phyloP scores from a whole-genome alignment of 306 rosid genomes.

The Myrica gale region DNA sequence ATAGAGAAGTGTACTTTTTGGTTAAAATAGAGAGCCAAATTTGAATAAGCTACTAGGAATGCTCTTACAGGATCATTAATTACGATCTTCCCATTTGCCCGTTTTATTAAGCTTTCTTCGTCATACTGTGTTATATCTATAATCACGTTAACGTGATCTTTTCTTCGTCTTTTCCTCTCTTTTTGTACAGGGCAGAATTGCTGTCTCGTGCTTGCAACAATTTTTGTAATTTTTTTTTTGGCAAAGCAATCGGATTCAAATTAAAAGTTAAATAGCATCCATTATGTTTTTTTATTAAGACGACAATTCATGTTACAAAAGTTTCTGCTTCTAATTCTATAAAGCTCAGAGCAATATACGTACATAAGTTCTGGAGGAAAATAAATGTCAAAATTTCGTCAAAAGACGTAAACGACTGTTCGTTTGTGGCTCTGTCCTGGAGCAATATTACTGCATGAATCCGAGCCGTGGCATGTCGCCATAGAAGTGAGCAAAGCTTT shows the following conservation, averaged over 20 bases:
- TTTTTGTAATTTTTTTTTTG: too few species aligned
- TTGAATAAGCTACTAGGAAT: too few species aligned
- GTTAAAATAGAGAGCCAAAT: too few species aligned
- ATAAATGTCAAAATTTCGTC: not conserved
- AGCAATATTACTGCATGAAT: not conserved
- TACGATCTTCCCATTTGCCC: too few species aligned
- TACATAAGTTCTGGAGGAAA: not conserved
- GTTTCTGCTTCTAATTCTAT: not conserved
- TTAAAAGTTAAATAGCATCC: not conserved
- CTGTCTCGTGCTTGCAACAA: not conserved
- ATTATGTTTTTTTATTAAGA: too few species aligned
- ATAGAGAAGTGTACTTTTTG: too few species aligned
- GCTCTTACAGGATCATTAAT: too few species aligned
- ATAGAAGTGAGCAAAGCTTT: conserved; percentile 15
- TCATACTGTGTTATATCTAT: too few species aligned
- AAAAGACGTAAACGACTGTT: not conserved
- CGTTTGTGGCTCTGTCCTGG: not conserved
- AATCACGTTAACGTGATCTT: too few species aligned
- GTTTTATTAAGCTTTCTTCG: too few species aligned
- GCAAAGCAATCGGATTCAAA: not conserved
- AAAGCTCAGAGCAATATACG: too few species aligned
- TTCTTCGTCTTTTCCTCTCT: not conserved
- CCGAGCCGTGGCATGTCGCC: not conserved
- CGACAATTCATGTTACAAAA: too few species aligned
- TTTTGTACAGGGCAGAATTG: not conserved